A percentile compares a stretch with the other conserved stretches of the same genome.
phyloP scores from a whole-genome alignment of 495 filamentous ascomycete genomes.

The Letharia columbiana region DNA sequence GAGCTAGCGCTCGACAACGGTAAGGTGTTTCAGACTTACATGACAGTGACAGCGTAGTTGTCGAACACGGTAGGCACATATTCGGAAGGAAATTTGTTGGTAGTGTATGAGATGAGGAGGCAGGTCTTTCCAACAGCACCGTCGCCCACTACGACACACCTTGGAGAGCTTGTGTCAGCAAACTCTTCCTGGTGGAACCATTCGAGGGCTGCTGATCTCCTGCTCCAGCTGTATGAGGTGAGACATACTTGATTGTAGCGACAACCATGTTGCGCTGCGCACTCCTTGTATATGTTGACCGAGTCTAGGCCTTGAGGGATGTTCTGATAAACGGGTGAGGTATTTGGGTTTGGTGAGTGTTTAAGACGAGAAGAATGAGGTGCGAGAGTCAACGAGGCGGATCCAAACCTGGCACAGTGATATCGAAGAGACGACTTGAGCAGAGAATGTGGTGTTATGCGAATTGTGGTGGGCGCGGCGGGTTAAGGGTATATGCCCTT shows the following conservation, averaged over 20 bases:
- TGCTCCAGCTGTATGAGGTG: constrained; percentile 6
- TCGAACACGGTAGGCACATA: constrained; percentile 99
- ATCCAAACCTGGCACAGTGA: not conserved
- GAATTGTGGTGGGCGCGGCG: constrained; percentile 7
- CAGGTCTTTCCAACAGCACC: constrained; percentile 99
- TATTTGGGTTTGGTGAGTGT: not conserved
- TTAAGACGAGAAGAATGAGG: not conserved
- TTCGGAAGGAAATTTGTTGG: constrained; percentile 99
- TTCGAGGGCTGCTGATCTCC: not conserved
- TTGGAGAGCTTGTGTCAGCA: constrained; percentile 31
- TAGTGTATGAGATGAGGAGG: constrained; percentile 96
- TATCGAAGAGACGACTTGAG: not conserved
- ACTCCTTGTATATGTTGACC: constrained; percentile 1
- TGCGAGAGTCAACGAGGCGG: not conserved
- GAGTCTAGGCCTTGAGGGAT: not conserved
- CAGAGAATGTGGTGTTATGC: not conserved
- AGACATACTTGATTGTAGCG: constrained; percentile 73
- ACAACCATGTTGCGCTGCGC: constrained; percentile 56
- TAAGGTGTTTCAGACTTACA: constrained; percentile 54
- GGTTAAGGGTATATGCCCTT: constrained; percentile 8
- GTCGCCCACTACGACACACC: constrained; percentile 97
- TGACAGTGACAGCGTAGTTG: constrained; percentile 98
- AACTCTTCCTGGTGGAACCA: not conserved
- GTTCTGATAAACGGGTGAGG: not conserved
- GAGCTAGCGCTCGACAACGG: not conserved